Evolutionary conservation across 225 moss, liverwort and hornwort genomes (phyloP).

Genomic region (Physcomitrium patens): DNA sequence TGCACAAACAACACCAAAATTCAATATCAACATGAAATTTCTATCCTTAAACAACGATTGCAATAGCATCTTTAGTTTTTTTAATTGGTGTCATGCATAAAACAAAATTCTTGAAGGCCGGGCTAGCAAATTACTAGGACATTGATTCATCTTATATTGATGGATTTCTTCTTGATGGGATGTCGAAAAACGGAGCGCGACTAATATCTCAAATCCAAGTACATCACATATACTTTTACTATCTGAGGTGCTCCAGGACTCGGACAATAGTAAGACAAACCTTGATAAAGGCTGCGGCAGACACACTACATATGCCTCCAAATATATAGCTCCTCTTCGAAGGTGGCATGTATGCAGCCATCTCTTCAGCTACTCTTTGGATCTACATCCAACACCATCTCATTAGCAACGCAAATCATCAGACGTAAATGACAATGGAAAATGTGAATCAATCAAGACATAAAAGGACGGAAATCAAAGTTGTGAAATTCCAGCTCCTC

Average conservation of each 20-base stretch:
- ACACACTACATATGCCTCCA: conserved; percentile 87
- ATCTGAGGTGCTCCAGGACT: conserved; percentile 1
- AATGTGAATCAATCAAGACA: background rate
- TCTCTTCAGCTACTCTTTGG: conserved; percentile 82
- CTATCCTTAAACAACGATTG: conserved; percentile 4
- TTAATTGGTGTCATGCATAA: background rate
- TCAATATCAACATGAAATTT: conserved; percentile 10
- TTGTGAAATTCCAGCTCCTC: conserved; percentile 24
- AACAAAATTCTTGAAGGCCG: background rate
- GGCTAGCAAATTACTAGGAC: background rate
- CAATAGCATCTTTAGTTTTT: background rate
- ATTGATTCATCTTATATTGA: background rate
- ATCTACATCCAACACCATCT: conserved; percentile 53
- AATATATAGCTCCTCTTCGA: conserved; percentile 84
- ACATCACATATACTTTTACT: background rate
- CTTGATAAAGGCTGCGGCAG: conserved; percentile 82
- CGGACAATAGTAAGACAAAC: conserved; percentile 32
- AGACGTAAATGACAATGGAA: background rate
- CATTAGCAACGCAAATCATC: conserved; percentile 15
- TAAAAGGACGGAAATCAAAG: conserved; percentile 18
- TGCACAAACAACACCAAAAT: conserved; percentile 33
- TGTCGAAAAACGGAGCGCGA: background rate
- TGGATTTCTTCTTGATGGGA: background rate
- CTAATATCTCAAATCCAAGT: background rate
- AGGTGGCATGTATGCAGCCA: conserved; percentile 73